Conservation (phyloP, 202 grass and related monocot genomes). For the Alloteropsis angusta region DNA sequence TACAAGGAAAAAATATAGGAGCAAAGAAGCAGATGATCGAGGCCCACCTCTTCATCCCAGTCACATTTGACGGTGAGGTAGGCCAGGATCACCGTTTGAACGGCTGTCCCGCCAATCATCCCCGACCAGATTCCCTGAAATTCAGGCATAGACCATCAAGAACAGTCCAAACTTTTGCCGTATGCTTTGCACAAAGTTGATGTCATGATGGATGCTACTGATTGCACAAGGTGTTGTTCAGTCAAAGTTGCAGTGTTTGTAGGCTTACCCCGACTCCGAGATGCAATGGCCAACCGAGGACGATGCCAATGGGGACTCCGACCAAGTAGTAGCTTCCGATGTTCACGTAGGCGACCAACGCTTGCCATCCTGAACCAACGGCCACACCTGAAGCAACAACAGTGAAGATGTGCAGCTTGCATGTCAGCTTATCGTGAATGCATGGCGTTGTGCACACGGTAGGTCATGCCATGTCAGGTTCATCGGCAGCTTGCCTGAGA, state of each 20-base stretch:
- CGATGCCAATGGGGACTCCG: slow-evolving; percentile 43
- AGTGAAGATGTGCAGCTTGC: background rate
- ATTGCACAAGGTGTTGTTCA: background rate
- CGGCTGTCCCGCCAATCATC: slow-evolving; percentile 62
- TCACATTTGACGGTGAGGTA: slow-evolving; percentile 50
- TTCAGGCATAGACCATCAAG: background rate
- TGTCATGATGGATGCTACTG: background rate
- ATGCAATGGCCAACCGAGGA: slow-evolving; percentile 46
- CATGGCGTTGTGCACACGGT: background rate
- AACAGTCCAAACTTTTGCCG: background rate
- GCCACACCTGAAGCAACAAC: slow-evolving; percentile 42
- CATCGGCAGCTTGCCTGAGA: slow-evolving; percentile 37
- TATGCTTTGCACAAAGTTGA: background rate
- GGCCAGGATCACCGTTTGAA: slow-evolving; percentile 58
- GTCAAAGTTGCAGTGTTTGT: background rate
- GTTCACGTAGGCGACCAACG: slow-evolving; percentile 63
- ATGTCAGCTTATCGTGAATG: background rate
- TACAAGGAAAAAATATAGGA: background rate
- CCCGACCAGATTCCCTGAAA: slow-evolving; percentile 76
- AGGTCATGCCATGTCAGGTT: background rate
- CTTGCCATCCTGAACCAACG: slow-evolving; percentile 73
- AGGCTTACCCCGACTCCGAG: slow-evolving; percentile 50
- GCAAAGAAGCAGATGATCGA: background rate
- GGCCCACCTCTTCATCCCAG: slow-evolving; percentile 55
- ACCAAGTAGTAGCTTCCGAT: slow-evolving; percentile 60